These are phyloP conservation scores for Cyberlindnera lachancei DNA, from an alignment of 805 yeast genomes.

Conservation along the genomic window DNA sequence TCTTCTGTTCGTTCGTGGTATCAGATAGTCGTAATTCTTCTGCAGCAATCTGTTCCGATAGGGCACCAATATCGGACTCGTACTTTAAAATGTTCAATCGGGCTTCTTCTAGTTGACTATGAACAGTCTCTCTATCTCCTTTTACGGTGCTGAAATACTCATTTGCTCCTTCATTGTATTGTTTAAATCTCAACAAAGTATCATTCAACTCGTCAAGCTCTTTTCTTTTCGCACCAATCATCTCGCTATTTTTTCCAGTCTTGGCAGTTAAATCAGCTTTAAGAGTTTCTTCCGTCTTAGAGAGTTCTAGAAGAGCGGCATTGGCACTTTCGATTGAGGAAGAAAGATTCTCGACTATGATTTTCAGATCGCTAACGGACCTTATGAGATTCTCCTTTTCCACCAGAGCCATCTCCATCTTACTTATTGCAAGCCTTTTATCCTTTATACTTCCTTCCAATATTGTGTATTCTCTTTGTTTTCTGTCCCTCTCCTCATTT, in stretches of 20 bases:
- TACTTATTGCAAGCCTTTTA: conserved; percentile 41
- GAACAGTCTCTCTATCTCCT: background rate
- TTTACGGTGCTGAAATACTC: background rate
- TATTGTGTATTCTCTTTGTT: conserved; percentile 35
- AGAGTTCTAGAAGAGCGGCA: conserved; percentile 14
- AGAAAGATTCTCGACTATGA: conserved; percentile 20
- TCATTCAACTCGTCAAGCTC: background rate
- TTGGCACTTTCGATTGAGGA: conserved; percentile 15
- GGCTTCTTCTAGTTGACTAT: background rate
- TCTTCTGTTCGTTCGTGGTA: conserved; percentile 53
- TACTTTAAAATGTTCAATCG: background rate
- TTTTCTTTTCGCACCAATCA: background rate
- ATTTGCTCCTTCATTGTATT: background rate
- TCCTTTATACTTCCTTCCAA: conserved; percentile 48
- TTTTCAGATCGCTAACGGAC: conserved; percentile 30
- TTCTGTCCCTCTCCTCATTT: conserved; percentile 36
- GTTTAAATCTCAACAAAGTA: background rate
- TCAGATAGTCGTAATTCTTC: conserved; percentile 42
- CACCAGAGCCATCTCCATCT: conserved; percentile 41
- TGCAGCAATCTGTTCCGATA: conserved; percentile 23
- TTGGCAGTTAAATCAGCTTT: conserved; percentile 7
- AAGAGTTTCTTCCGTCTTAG: conserved; percentile 9
- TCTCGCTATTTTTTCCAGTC: background rate
- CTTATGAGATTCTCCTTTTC: conserved; percentile 37
- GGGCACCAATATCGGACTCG: conserved; percentile 18